These are phyloP conservation scores for Phytophthora hybrid DNA, from an alignment of 352 stramenopile species.

Conservation along the genomic window DNA sequence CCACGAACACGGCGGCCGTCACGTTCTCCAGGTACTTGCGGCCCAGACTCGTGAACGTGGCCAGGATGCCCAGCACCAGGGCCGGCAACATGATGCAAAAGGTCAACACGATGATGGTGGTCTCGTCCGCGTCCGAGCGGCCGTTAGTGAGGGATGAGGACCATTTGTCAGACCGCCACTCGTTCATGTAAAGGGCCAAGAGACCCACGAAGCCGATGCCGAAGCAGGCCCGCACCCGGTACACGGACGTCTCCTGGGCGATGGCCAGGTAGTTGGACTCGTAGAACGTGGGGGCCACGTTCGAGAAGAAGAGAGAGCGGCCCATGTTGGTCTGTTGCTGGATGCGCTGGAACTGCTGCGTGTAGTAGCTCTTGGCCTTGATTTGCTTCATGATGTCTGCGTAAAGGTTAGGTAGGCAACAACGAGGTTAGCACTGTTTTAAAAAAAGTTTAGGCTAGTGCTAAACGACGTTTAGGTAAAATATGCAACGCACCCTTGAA, in stretches of 20 bases:
- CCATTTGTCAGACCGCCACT: slow-evolving; percentile 59
- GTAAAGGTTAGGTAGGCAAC: slow-evolving; percentile 9
- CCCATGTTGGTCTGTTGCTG: slow-evolving; percentile 82
- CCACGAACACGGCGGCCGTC: slow-evolving; percentile 63
- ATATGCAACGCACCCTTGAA: slow-evolving; percentile 46
- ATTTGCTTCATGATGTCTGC: slow-evolving; percentile 85
- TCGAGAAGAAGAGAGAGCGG: slow-evolving; percentile 67
- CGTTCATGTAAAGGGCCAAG: slow-evolving; percentile 62
- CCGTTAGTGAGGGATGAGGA: slow-evolving; percentile 32
- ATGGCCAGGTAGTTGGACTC: slow-evolving; percentile 71
- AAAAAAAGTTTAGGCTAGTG: background rate
- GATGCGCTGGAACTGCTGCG: slow-evolving; percentile 80
- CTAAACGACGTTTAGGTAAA: background rate
- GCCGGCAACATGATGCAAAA: slow-evolving; percentile 70
- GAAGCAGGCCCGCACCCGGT: slow-evolving; percentile 72
- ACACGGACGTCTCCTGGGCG: slow-evolving; percentile 55
- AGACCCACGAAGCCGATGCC: slow-evolving; percentile 65
- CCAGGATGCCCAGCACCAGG: slow-evolving; percentile 61
- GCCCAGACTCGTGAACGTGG: slow-evolving; percentile 61
- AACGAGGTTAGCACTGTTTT: background rate
- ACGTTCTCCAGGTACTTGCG: slow-evolving; percentile 70
- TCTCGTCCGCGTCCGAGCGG: slow-evolving; percentile 54
- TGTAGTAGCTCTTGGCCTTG: slow-evolving; percentile 82
- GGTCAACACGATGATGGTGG: slow-evolving; percentile 55
- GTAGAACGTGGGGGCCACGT: slow-evolving; percentile 64